These are phyloP conservation scores for Lotus japonicus DNA, from an alignment of 306 rosid genomes.

Conservation along the genomic window DNA sequence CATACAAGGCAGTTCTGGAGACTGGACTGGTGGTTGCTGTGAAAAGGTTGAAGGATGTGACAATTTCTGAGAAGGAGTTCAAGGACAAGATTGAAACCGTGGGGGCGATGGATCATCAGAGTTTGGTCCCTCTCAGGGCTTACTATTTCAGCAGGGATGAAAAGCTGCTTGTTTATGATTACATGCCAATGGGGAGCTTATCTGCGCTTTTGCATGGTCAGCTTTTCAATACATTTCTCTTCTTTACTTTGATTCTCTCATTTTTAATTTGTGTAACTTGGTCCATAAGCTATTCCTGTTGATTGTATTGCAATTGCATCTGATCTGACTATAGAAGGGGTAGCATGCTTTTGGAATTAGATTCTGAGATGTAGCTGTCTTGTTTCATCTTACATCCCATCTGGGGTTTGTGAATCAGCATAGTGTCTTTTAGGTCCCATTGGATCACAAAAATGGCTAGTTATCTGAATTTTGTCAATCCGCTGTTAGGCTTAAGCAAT, in stretches of 20 bases:
- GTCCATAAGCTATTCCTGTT: not conserved
- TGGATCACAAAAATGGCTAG: not conserved
- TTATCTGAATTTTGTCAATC: not conserved
- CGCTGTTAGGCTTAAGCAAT: not conserved
- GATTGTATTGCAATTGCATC: not conserved
- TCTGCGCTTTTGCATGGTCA: slow-evolving; percentile 72
- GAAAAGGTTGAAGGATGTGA: slow-evolving; percentile 65
- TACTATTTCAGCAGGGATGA: slow-evolving; percentile 59
- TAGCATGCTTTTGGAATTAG: not conserved
- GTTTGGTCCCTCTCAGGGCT: slow-evolving; percentile 67
- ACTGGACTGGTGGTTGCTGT: slow-evolving; percentile 55
- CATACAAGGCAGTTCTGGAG: slow-evolving; percentile 65
- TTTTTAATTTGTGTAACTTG: no score
- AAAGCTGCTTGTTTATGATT: slow-evolving; percentile 61
- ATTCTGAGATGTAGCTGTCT: not conserved
- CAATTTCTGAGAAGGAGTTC: slow-evolving; percentile 47
- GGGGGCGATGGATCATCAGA: slow-evolving; percentile 58
- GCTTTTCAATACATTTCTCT: not conserved
- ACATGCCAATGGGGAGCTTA: slow-evolving; percentile 65
- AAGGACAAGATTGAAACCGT: slow-evolving; percentile 52
- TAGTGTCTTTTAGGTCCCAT: not conserved
- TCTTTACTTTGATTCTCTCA: no score
- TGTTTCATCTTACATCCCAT: slow-evolving; percentile 10
- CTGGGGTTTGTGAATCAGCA: not conserved
- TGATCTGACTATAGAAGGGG: not conserved